A percentile compares a stretch with the other conserved stretches of the same genome.
phyloP scores from a whole-genome alignment of 1,284 basidiomycete species.

The Tilletia horrida region DNA sequence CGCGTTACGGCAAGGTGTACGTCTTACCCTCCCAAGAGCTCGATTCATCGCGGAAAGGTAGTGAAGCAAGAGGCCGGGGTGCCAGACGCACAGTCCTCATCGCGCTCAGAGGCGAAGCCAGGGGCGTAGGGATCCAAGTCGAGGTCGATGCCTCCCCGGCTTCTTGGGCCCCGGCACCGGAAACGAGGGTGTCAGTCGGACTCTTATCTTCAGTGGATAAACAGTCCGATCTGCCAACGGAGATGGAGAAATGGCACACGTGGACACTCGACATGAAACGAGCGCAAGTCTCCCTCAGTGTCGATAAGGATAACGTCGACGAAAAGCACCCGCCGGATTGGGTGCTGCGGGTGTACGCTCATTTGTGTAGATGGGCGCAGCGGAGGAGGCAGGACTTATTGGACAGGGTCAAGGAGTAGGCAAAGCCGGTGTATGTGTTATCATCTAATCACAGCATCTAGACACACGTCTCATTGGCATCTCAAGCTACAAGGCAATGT shows the following conservation, averaged over 20 bases:
- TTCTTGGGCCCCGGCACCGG: too few species aligned
- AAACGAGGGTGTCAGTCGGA: too few species aligned
- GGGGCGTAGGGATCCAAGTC: conserved; percentile 4
- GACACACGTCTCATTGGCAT: too few species aligned
- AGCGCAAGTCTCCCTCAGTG: background rate
- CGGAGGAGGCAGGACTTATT: conserved; percentile 9
- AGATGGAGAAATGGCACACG: background rate
- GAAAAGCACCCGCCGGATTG: background rate
- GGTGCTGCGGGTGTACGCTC: conserved; percentile 10
- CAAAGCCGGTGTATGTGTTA: too few species aligned
- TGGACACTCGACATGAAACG: conserved; percentile 5
- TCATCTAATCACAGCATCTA: too few species aligned
- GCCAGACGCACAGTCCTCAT: background rate
- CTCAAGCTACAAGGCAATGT: too few species aligned
- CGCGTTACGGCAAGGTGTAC: conserved; percentile 13
- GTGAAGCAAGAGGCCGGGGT: background rate
- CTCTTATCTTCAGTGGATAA: too few species aligned
- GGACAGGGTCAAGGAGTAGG: too few species aligned
- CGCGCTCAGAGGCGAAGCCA: background rate
- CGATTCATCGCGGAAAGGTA: background rate
- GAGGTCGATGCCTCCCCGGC: background rate
- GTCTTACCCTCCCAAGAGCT: background rate
- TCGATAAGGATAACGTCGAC: background rate
- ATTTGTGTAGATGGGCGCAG: conserved; percentile 14
- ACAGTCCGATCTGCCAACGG: too few species aligned